A percentile compares a stretch with the other conserved stretches of the same genome.
phyloP scores from a whole-genome alignment of 305 asterid genomes.

The Solanum aculeatissimum region DNA sequence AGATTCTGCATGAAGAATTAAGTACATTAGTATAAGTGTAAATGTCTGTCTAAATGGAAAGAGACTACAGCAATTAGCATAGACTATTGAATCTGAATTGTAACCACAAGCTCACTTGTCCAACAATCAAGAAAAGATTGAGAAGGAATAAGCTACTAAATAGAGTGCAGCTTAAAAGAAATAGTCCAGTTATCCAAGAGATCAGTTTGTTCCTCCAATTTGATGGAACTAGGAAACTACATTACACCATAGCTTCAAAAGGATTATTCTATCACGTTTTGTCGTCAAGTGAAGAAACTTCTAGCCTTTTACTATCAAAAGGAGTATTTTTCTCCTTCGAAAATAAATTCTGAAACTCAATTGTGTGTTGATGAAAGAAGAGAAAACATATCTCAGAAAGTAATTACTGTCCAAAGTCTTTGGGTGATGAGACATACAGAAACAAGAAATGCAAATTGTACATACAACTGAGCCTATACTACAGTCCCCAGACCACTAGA shows the following conservation, averaged over 20 bases:
- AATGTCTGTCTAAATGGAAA: neutral
- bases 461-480: neutral
- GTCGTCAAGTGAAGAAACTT: neutral
- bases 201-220: neutral
- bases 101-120: neutral
- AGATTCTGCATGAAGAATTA: neutral
- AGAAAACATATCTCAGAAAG: neutral
- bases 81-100: neutral
- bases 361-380: neutral
- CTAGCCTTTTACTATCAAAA: neutral
- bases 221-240: neutral
- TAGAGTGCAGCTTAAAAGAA: neutral
- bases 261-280: neutral
- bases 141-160: neutral
- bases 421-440: neutral
- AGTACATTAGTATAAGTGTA: neutral
- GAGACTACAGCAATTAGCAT: neutral
- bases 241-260: neutral
- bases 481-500: neutral
- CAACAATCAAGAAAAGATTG: neutral
- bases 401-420: neutral
- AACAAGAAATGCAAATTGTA: neutral
- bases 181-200: neutral
- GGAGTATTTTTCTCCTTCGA: neutral
- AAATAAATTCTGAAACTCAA: neutral